Conservation (phyloP, 768 basidiomycete species). For the Pleurotus giganteus region DNA sequence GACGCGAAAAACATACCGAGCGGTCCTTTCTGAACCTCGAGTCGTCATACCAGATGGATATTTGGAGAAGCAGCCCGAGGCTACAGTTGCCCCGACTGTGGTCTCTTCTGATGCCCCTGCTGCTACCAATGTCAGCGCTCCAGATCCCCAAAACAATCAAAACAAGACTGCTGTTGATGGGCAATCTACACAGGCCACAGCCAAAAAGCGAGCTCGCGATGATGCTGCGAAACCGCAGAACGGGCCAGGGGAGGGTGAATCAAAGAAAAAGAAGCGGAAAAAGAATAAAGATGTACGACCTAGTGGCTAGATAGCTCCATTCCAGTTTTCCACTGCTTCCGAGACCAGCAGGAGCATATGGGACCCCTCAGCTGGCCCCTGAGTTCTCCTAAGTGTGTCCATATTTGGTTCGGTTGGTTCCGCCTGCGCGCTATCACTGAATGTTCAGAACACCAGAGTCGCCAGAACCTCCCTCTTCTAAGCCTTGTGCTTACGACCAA, state of each 20-base stretch:
- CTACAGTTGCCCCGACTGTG: not conserved
- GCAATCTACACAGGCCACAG: not conserved
- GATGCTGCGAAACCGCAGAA: not conserved
- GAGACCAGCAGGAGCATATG: no score
- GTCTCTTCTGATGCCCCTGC: not conserved
- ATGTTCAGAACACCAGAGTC: no score
- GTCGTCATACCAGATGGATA: conserved; percentile 49
- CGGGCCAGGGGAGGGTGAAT: not conserved
- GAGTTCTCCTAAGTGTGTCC: no score
- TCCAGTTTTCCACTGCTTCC: no score
- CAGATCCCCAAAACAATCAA: not conserved
- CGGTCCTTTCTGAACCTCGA: conserved; percentile 73
- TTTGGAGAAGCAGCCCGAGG: not conserved
- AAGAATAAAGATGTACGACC: conserved; percentile 4
- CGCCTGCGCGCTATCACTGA: no score
- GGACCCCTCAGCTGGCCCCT: no score
- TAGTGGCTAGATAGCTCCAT: no score
- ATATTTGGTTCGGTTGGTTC: no score
- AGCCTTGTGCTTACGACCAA: no score
- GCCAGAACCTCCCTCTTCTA: no score
- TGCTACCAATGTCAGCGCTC: not conserved
- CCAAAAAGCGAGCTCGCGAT: conserved; percentile 2
- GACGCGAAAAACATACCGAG: conserved; percentile 79
- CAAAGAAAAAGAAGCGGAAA: conserved; percentile 8
- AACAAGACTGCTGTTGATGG: not conserved